A percentile compares a stretch with the other conserved stretches of the same genome.
phyloP scores from a whole-genome alignment of 192 early-diverging fungal genomes.

The Coemansia javaensis region DNA sequence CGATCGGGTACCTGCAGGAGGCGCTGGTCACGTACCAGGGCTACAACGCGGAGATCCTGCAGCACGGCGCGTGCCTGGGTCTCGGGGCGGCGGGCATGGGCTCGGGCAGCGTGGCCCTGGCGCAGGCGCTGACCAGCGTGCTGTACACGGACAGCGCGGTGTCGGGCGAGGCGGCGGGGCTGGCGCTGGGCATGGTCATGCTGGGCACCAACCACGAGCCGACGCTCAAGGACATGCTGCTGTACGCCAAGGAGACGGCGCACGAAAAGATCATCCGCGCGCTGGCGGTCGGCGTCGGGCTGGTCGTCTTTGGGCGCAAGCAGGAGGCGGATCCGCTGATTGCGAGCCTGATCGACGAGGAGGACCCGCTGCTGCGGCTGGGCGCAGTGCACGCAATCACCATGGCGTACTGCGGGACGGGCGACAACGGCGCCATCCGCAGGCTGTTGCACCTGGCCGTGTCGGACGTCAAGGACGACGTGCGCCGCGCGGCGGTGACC shows the following conservation, averaged over 20 bases:
- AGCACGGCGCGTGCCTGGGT: slow-evolving; percentile 95
- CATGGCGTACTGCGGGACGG: slow-evolving; percentile 97
- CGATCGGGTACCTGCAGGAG: slow-evolving; percentile 76
- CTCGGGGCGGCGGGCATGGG: slow-evolving; percentile 97
- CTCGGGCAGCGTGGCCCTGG: slow-evolving; percentile 80
- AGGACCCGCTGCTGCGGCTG: slow-evolving; percentile 93
- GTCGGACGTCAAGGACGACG: slow-evolving; percentile 97
- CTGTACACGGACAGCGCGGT: slow-evolving; percentile 93
- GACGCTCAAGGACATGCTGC: slow-evolving; percentile 90
- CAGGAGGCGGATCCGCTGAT: slow-evolving; percentile 91
- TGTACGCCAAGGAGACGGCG: slow-evolving; percentile 97
- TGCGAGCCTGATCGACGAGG: slow-evolving; percentile 77
- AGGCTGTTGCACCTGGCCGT: slow-evolving; percentile 95
- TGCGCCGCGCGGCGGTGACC: slow-evolving; percentile 97
- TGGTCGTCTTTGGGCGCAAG: slow-evolving; percentile 97
- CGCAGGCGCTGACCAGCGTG: slow-evolving; percentile 81
- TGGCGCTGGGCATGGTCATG: slow-evolving; percentile 97
- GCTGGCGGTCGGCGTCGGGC: slow-evolving; percentile 84
- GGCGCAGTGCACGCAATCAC: slow-evolving; percentile 96
- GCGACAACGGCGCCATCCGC: slow-evolving; percentile 94
- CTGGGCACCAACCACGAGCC: slow-evolving; percentile 79
- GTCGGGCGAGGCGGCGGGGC: slow-evolving; percentile 93
- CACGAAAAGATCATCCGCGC: slow-evolving; percentile 99
- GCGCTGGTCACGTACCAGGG: slow-evolving; percentile 70
- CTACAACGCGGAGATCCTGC: slow-evolving; percentile 74